Percentiles rank a stretch among this genome's conserved stretches.
These are phyloP conservation scores for Cladophialophora carrionii DNA, from an alignment of 2,329 filamentous ascomycete species.

Conservation along the genomic window DNA sequence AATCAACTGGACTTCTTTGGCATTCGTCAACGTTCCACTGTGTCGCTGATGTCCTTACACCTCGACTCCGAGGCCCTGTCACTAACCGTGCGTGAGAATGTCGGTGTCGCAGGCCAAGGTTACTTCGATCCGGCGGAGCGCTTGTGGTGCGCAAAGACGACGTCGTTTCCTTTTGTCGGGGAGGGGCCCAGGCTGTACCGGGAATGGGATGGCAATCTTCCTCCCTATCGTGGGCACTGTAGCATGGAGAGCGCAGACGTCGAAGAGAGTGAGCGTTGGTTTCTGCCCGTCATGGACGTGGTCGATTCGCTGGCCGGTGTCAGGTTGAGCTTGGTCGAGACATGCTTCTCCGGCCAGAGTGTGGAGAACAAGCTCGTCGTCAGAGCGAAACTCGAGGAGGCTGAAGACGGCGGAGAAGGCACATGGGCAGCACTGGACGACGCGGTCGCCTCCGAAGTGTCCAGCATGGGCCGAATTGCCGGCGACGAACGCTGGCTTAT, in stretches of 20 bases:
- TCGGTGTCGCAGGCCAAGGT: slow-evolving; percentile 54
- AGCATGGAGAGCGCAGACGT: slow-evolving; percentile 44
- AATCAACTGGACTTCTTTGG: slow-evolving; percentile 57
- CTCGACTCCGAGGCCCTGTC: slow-evolving; percentile 54
- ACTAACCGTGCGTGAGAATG: slow-evolving; percentile 62
- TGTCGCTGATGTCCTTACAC: slow-evolving; percentile 55
- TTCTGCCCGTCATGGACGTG: slow-evolving; percentile 45
- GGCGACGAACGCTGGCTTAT: slow-evolving; percentile 67
- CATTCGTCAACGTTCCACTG: slow-evolving; percentile 58
- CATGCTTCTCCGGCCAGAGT: slow-evolving; percentile 41
- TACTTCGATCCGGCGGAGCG: slow-evolving; percentile 48
- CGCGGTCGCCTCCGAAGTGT: slow-evolving; percentile 53
- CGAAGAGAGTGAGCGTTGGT: slow-evolving; percentile 43
- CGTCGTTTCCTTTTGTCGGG: slow-evolving; percentile 58
- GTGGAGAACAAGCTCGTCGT: slow-evolving; percentile 42
- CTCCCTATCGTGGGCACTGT: slow-evolving; percentile 51
- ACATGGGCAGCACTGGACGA: slow-evolving; percentile 38
- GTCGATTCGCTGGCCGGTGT: slow-evolving; percentile 42
- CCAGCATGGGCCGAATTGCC: slow-evolving; percentile 58
- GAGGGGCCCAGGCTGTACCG: slow-evolving; percentile 57
- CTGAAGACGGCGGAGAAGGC: slow-evolving; percentile 15
- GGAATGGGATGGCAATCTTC: slow-evolving; percentile 51
- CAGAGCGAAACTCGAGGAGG: slow-evolving; percentile 41
- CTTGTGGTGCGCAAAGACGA: slow-evolving; percentile 53
- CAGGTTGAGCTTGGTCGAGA: slow-evolving; percentile 43